A percentile compares a stretch with the other conserved stretches of the same genome.
Conservation (phyloP, 345 rosid species). For the Salix suchowensis region DNA sequence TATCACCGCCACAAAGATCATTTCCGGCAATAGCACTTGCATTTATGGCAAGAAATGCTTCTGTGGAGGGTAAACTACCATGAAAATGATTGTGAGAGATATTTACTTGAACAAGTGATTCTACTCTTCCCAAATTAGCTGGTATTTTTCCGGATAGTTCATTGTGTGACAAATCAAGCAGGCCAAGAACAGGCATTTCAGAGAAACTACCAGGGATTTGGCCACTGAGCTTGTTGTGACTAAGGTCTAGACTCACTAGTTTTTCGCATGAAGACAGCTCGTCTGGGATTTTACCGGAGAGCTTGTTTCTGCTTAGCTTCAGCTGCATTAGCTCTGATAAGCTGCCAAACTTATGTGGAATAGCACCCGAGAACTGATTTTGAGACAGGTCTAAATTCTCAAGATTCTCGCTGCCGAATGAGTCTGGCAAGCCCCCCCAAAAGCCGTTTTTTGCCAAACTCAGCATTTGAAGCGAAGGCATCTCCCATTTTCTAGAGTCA, state of each 20-base stretch:
- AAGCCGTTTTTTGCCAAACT: conserved; percentile 60
- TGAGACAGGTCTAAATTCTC: conserved; percentile 63
- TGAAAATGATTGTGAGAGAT: conserved; percentile 32
- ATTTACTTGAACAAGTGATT: conserved; percentile 27
- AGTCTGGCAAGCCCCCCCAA: conserved; percentile 48
- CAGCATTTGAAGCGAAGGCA: conserved; percentile 75
- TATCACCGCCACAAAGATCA: conserved; percentile 54
- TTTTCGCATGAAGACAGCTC: conserved; percentile 64
- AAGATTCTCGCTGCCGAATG: conserved; percentile 51
- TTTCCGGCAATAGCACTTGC: conserved; percentile 63
- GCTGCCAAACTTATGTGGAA: conserved; percentile 41
- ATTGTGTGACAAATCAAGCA: conserved; percentile 74
- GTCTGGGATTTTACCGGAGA: conserved; percentile 59
- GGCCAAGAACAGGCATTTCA: conserved; percentile 55
- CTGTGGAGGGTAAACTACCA: conserved; percentile 66
- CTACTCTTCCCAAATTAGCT: conserved; percentile 18
- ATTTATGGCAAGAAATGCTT: conserved; percentile 75
- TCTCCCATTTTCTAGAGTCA: conserved; percentile 49
- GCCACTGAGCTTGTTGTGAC: conserved; percentile 60
- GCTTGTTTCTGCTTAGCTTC: conserved; percentile 50
- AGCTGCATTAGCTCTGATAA: conserved; percentile 55
- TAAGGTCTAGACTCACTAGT: conserved; percentile 74
- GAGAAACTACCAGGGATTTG: conserved; percentile 44
- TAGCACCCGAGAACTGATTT: conserved; percentile 53
- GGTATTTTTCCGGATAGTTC: conserved; percentile 64